Conservation (phyloP, 371 early-diverging fungal genomes). For the Blakeslea trispora region DNA sequence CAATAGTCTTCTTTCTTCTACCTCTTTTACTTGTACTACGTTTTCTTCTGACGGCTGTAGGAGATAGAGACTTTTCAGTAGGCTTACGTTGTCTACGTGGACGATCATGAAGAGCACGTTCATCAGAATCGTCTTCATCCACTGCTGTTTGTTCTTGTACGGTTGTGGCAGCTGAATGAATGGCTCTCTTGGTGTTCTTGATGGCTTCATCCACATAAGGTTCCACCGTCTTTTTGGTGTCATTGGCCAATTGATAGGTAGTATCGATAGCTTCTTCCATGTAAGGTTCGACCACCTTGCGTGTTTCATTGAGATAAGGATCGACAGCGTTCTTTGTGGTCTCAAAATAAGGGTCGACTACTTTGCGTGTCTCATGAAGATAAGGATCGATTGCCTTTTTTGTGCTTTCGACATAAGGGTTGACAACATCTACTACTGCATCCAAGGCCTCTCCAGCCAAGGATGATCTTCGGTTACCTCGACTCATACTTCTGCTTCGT, state of each 20-base stretch:
- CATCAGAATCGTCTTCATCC: slow-evolving; percentile 20
- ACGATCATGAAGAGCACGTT: slow-evolving; percentile 1
- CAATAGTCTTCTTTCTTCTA: background rate
- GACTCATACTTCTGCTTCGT: slow-evolving; percentile 9
- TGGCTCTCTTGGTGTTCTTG: slow-evolving; percentile 6
- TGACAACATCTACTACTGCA: slow-evolving; percentile 1
- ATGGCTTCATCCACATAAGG: slow-evolving; percentile 15
- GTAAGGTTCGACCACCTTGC: slow-evolving; percentile 3
- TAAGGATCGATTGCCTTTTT: slow-evolving; percentile 5
- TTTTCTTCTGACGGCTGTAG: slow-evolving; percentile 13
- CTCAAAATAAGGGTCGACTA: too few relatives aligned
- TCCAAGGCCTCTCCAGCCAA: slow-evolving; percentile 8
- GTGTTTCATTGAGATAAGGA: slow-evolving; percentile 2
- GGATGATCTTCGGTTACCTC: background rate
- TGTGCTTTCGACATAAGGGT: slow-evolving; percentile 1
- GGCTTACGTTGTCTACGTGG: background rate
- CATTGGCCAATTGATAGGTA: slow-evolving; percentile 1
- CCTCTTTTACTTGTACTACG: background rate
- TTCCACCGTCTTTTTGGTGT: slow-evolving; percentile 1
- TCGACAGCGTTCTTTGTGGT: slow-evolving; percentile 2
- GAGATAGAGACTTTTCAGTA: background rate
- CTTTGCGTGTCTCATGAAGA: slow-evolving; percentile 7
- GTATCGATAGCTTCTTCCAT: slow-evolving; percentile 6
- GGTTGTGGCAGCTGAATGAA: slow-evolving; percentile 10
- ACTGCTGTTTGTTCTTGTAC: slow-evolving; percentile 7